phyloP scores from a whole-genome alignment of 345 rosid species.

The Mangifera indica region DNA sequence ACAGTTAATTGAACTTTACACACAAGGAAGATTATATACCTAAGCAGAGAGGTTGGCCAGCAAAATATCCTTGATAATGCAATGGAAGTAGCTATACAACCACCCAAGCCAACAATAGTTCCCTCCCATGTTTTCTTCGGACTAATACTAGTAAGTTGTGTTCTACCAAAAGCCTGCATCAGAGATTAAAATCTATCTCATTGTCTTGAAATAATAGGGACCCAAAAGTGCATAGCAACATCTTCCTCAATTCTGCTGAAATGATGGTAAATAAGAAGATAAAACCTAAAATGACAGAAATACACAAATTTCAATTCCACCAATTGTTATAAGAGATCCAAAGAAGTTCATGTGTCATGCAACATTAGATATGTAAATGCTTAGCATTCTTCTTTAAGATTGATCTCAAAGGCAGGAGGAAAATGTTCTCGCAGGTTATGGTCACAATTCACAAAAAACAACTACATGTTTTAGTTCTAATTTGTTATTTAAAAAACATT shows the following conservation, averaged over 20 bases:
- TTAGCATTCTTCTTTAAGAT: neutral
- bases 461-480: neutral
- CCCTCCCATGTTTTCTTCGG: constrained; percentile 99
- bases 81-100: constrained; percentile 67
- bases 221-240: neutral
- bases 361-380: neutral
- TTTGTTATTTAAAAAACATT: neutral
- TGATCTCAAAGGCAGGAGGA: neutral
- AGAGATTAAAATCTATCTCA: constrained; percentile 18
- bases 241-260: neutral
- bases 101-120: constrained; percentile 70
- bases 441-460: neutral
- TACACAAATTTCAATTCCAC: no score
- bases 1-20: neutral
- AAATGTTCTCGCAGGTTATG: neutral
- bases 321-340: neutral
- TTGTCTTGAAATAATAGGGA: neutral
- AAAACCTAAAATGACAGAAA: neutral
- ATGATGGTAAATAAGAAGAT: neutral
- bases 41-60: constrained; percentile 79
- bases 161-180: constrained; percentile 80
- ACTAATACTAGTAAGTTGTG: constrained; percentile 74
- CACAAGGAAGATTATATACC: constrained; percentile 43
- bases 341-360: neutral
- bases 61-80: constrained; percentile 54